Conservation (phyloP, 441 rosid genomes). For the Croton setiger region DNA sequence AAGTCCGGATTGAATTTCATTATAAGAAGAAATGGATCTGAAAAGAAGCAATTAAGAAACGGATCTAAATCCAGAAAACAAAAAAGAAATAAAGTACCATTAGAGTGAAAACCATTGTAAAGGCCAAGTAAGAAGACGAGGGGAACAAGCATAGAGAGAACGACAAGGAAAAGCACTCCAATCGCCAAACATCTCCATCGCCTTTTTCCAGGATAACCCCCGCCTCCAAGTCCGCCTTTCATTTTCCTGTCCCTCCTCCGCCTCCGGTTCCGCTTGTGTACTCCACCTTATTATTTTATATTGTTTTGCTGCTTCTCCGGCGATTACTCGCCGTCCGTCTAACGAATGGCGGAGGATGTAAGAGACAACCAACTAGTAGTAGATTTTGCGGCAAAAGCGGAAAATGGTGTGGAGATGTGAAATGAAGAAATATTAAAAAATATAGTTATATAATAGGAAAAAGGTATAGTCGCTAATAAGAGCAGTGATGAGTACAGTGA, state of each 20-base stretch:
- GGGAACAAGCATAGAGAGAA: slow-evolving; percentile 95
- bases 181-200: slow-evolving; percentile 69
- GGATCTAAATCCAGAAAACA: slow-evolving; percentile 16
- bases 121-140: slow-evolving; percentile 88
- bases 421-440: no score
- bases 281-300: slow-evolving; percentile 6
- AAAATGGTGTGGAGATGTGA: neutral
- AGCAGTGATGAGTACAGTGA: neutral
- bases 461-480: neutral
- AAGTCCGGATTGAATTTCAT: neutral
- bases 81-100: slow-evolving; percentile 25
- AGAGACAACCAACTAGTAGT: neutral
- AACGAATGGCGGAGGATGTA: neutral
- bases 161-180: slow-evolving; percentile 75
- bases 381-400: neutral
- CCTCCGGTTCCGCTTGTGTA: slow-evolving; percentile 7
- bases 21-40: slow-evolving; percentile 2
- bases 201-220: slow-evolving; percentile 46
- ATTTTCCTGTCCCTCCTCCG: slow-evolving; percentile 31
- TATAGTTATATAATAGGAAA: neutral
- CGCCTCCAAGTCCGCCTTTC: slow-evolving; percentile 53
- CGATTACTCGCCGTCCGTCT: neutral
- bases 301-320: neutral
- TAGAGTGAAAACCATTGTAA: slow-evolving; percentile 75
- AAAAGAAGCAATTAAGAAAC: neutral